Evolutionary conservation across 176 grass and related monocot genomes (phyloP).

Genomic region (Tillandsia leiboldiana): DNA sequence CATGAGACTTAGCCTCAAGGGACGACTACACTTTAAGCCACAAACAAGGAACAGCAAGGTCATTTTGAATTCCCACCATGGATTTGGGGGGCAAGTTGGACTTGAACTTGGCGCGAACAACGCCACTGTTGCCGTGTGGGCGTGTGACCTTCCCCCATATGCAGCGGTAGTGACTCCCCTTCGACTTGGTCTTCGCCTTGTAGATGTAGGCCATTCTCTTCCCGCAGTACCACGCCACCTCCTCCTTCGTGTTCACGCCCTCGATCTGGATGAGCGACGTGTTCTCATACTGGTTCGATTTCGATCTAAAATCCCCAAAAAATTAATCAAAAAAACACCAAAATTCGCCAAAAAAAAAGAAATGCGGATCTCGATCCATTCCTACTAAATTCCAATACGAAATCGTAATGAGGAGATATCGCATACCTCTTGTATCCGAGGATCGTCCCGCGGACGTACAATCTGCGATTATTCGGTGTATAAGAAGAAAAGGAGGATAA

Average conservation of each 20-base stretch:
- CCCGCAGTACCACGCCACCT: constrained; percentile 48
- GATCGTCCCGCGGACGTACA: constrained; percentile 58
- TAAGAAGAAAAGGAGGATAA: background rate
- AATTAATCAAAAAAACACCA: background rate
- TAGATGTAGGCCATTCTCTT: constrained; percentile 69
- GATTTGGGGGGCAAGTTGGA: constrained; percentile 45
- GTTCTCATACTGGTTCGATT: constrained; percentile 66
- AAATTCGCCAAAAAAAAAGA: background rate
- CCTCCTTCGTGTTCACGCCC: constrained; percentile 55
- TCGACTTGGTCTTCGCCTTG: constrained; percentile 66
- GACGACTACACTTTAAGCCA: background rate
- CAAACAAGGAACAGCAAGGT: background rate
- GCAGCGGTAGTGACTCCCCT: constrained; percentile 30
- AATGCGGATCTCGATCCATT: background rate
- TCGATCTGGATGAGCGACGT: constrained; percentile 58
- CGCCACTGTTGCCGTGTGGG: constrained; percentile 55
- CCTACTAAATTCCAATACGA: background rate
- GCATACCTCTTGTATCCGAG: constrained; percentile 59
- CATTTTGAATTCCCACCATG: constrained; percentile 30
- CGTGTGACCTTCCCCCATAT: constrained; percentile 59
- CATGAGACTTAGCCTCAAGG: constrained; percentile 3
- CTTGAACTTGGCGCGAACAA: constrained; percentile 53
- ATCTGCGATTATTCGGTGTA: constrained; percentile 19
- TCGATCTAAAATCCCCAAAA: constrained; percentile 29
- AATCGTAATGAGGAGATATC: background rate